Base-by-base conservation (phyloP, 2,329 filamentous ascomycete species). In the Cercospora sp. region DNA sequence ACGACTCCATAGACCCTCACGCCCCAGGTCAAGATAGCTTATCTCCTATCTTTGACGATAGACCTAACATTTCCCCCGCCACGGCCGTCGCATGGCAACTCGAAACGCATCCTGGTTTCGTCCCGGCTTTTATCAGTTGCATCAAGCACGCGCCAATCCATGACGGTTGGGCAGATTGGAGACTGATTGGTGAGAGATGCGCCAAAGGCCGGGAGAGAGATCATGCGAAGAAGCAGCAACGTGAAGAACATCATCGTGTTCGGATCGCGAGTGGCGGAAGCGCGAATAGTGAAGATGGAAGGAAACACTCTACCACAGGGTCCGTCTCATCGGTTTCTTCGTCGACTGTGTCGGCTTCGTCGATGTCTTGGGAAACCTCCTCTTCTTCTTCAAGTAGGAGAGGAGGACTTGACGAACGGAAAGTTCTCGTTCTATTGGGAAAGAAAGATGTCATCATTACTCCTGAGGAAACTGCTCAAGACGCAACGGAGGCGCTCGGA, bases 81-180 rank as follows among this genome's bases (percentile, higher is more conserved):
- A 83, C 84, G 3, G 86, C 90, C 0, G 88, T 93, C 60, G 79
- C 82, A 57, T 93, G 91, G 90, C 91, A 94, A 78, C 80, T 92
- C 20, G 80, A 83, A 40, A 75, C 85, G 30, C 90, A 94, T 76
- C 75, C 78, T 1, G 92, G 90, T 0, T 94, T 92, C 74, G 82
- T 92, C 5, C 82, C 83, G 2, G 86, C 91, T 0, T 93, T 93
- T 74, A 85, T 93, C 74, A 91, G 88, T 66, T 88, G 86, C 31
- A 89, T 94, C 72, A 84, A 88, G 20, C 80, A 90, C 74, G 89
- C 89, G 1, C 92, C 91, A 0, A 88, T 94, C 23, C 87, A 89
- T 69, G 84, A 85, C 12, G 86, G 90, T 71, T 84, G 88, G 65
- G 82, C 83, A 42, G 82, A 87, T 51, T 94, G 91, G 91, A 76